Evolutionary conservation across 2,329 filamentous ascomycete species (phyloP), one percentile per base, ranked within the genome.

Genomic region (Neonectria sp.): DNA sequence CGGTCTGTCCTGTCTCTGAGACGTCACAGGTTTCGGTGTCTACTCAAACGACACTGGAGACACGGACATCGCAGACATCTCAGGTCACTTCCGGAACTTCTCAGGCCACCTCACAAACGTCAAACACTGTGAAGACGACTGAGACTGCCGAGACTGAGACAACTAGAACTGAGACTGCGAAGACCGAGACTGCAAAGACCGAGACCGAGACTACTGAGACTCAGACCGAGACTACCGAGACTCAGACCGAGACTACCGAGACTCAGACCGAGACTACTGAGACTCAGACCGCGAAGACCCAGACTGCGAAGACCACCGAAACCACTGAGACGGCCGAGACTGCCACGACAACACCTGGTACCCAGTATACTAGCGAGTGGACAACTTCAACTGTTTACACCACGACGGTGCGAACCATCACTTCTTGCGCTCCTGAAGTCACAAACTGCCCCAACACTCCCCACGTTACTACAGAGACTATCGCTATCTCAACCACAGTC

Each of bases 401-500:
- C 8, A 74, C 72, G 17, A 64, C 49, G 27, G 48, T 74, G 27
- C 63, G 65, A 12, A 75, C 73, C 3, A 51, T 75, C 25, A 75
- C 73, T 1, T 67, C 60, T 52, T 75, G 73, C 27, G 53, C 62
- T 21, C 70, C 73, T 3, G 71, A 74, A 9, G 55, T 70, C n/a
- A 69, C 73, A 1, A 40, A 74, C 45, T 75, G 73, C 21, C 70
- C 73, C 2, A 51, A 45, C n/a, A 29, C 24, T 12, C 49, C 53
- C 4, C 25, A 25, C 4, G 55, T 65, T 9, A 49, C 66, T n/a
- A 66, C 63, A 4, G 63, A 74, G 69, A 74, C 72, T 17, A 66
- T 75, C 6, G 72, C 73, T 6, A 66, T 74, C 65, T 75, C 69
- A 1, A 74, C 73, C 27, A 74, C 73, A 0, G 24, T 74, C 33